Evolutionary conservation across 2,329 filamentous ascomycete genomes (phyloP).

Genomic region (Nemania serpens): DNA sequence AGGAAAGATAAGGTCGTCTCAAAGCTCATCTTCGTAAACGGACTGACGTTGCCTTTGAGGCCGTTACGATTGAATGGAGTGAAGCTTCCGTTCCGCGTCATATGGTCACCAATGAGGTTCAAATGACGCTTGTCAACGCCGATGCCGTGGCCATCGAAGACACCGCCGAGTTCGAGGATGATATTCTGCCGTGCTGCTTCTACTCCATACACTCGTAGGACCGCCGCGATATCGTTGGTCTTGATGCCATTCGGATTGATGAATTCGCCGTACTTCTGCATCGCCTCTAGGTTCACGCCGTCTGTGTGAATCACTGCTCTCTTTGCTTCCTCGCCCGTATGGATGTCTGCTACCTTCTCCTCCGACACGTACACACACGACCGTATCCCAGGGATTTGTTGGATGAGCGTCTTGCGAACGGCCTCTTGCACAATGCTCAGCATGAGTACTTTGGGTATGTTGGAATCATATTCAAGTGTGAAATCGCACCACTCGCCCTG

Average conservation of each 20-base stretch:
- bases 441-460: slow-evolving; percentile 89
- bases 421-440: slow-evolving; percentile 86
- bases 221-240: slow-evolving; percentile 90
- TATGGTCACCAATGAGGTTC: slow-evolving; percentile 94
- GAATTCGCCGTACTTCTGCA: slow-evolving; percentile 84
- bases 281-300: slow-evolving; percentile 86
- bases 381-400: slow-evolving; percentile 79
- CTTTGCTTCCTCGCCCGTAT: slow-evolving; percentile 54
- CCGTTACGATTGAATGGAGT: slow-evolving; percentile 92
- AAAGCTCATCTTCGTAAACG: slow-evolving; percentile 99
- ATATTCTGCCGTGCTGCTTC: slow-evolving; percentile 90
- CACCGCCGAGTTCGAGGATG: slow-evolving; percentile 79
- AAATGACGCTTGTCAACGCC: slow-evolving; percentile 88
- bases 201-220: slow-evolving; percentile 86
- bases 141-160: slow-evolving; percentile 92
- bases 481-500: slow-evolving; percentile 77
- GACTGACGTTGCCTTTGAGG: slow-evolving; percentile 80
- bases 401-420: slow-evolving; percentile 78
- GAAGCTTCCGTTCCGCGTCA: slow-evolving; percentile 93
- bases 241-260: slow-evolving; percentile 85
- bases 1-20: slow-evolving; percentile 95
- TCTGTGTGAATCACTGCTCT: slow-evolving; percentile 72
- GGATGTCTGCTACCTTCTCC: slow-evolving; percentile 56
- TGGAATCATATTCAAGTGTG: slow-evolving; percentile 79
- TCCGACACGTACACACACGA: slow-evolving; percentile 69